These are phyloP conservation scores for Dispira simplex DNA, from an alignment of 192 early-diverging fungal species.

Conservation along the genomic window DNA sequence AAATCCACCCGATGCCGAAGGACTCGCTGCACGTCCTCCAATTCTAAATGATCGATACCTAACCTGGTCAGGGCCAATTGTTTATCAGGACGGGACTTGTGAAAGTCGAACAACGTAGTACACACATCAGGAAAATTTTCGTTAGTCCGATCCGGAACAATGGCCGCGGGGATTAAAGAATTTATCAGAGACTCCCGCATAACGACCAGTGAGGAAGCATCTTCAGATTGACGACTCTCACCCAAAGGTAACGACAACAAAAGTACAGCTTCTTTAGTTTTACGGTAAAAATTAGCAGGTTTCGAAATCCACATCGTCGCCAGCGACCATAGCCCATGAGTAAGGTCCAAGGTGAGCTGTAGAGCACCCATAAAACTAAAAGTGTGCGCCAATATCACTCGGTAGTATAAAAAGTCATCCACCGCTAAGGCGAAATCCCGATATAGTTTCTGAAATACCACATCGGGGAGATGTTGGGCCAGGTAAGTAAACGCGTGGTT, in stretches of 20 bases:
- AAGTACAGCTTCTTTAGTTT: constrained; percentile 1
- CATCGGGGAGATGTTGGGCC: constrained; percentile 4
- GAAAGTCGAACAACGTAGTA: background rate
- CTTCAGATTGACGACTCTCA: background rate
- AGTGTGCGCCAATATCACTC: background rate
- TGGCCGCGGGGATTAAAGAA: background rate
- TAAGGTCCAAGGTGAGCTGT: constrained; percentile 7
- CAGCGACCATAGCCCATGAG: background rate
- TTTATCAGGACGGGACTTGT: constrained; percentile 3
- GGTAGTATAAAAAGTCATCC: constrained; percentile 5
- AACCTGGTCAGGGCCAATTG: background rate
- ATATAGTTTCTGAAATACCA: background rate
- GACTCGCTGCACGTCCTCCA: constrained; percentile 4
- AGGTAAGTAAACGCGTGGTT: constrained; percentile 7
- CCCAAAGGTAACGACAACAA: background rate
- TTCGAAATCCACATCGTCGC: background rate
- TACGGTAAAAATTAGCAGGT: constrained; percentile 10
- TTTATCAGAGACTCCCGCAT: background rate
- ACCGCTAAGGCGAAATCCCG: constrained; percentile 5
- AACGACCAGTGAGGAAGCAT: background rate
- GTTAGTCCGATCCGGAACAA: background rate
- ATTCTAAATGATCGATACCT: constrained; percentile 4
- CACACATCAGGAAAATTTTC: no score
- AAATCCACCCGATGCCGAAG: constrained; percentile 10
- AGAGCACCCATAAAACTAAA: constrained; percentile 4